Conservation (phyloP, 306 rosid genomes). For the Gleditsia sinensis region DNA sequence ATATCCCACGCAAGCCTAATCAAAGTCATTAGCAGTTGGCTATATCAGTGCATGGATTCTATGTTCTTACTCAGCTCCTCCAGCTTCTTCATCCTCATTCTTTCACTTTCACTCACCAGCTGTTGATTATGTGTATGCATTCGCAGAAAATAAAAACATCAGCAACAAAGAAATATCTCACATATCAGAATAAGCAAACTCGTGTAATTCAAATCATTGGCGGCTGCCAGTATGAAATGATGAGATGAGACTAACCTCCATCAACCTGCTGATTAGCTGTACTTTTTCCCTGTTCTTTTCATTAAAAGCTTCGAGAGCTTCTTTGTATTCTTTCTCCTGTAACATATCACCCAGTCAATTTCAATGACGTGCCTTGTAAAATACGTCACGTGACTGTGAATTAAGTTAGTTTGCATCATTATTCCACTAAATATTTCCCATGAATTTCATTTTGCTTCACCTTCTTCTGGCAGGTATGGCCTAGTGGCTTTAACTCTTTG, state of each 20-base stretch:
- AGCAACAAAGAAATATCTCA: neutral
- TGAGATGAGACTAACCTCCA: constrained; percentile 55
- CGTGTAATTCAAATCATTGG: constrained; percentile 16
- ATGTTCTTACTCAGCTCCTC: constrained; percentile 98
- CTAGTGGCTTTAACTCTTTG: constrained; percentile 96
- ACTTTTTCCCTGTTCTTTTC: constrained; percentile 97
- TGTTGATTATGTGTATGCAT: constrained; percentile 50
- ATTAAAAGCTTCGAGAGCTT: constrained; percentile 94
- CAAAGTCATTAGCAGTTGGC: constrained; percentile 53
- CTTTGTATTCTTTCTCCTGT: constrained; percentile 97
- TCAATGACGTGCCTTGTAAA: neutral
- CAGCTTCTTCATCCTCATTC: constrained; percentile 97
- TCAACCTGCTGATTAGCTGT: constrained; percentile 60
- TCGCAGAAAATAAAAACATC: neutral
- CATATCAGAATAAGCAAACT: neutral
- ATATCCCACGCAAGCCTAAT: constrained; percentile 94
- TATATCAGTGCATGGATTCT: constrained; percentile 65
- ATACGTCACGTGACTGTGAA: too few relatives aligned
- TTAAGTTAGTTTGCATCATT: neutral
- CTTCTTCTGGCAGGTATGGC: constrained; percentile 96
- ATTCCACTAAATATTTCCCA: neutral
- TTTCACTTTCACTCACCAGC: constrained; percentile 82
- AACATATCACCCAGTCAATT: constrained; percentile 19
- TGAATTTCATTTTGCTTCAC: constrained; percentile 45
- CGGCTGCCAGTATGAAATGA: neutral